These are phyloP conservation scores for Trifolium pratense DNA, from an alignment of 306 rosid species.

Conservation along the genomic window DNA sequence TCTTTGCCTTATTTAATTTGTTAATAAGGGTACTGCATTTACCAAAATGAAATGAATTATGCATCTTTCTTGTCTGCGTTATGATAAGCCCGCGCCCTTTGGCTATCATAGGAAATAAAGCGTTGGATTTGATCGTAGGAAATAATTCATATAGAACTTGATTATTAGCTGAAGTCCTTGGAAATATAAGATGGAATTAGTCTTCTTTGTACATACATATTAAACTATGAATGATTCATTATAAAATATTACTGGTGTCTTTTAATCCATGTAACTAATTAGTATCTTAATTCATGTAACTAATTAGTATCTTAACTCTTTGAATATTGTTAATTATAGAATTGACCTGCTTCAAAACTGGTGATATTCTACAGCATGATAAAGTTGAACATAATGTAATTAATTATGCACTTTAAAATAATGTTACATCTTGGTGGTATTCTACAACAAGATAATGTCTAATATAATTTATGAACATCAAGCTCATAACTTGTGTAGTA, in stretches of 20 bases:
- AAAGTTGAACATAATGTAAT: too few species aligned
- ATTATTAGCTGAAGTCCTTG: too few species aligned
- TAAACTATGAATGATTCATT: background rate
- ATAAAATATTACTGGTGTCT: too few species aligned
- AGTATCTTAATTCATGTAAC: too few species aligned
- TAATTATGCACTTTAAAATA: too few species aligned
- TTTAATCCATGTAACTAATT: too few species aligned
- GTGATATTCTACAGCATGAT: too few species aligned
- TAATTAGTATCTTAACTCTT: too few species aligned
- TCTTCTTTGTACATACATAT: background rate
- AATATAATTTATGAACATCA: background rate
- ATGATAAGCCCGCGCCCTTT: background rate
- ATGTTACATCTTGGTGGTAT: background rate
- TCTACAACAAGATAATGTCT: conserved; percentile 1
- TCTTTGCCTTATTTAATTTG: background rate
- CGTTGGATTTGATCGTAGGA: conserved; percentile 6
- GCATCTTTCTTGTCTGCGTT: background rate
- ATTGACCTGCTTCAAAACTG: too few species aligned
- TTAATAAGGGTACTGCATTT: background rate
- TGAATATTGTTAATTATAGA: too few species aligned
- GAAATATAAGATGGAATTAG: background rate
- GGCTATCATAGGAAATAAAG: conserved; percentile 11
- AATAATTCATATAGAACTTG: background rate
- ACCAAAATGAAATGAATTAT: conserved; percentile 20
- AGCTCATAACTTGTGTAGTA: background rate